phyloP scores from a whole-genome alignment of 257 asterid genomes.

The Primulina tabacum region DNA sequence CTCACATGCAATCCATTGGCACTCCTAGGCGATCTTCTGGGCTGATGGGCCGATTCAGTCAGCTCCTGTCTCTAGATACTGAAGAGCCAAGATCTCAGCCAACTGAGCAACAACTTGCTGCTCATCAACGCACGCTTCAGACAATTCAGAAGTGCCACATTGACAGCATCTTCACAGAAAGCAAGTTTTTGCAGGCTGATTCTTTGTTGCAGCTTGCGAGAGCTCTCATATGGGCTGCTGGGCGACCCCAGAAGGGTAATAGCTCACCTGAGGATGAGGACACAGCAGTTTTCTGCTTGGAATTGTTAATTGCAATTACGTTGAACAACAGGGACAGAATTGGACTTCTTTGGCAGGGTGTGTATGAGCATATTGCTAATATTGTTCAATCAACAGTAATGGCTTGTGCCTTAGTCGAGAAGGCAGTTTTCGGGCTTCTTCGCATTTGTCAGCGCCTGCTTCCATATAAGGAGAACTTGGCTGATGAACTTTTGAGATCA shows the following conservation, averaged over 20 bases:
- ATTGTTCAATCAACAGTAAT: slow-evolving; percentile 90
- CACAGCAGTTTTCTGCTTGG: slow-evolving; percentile 95
- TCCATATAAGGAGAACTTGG: slow-evolving; percentile 86
- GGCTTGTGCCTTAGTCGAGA: slow-evolving; percentile 91
- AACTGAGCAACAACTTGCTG: slow-evolving; percentile 91
- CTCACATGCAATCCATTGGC: slow-evolving; percentile 72
- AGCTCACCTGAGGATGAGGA: slow-evolving; percentile 91
- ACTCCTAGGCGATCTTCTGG: slow-evolving; percentile 97
- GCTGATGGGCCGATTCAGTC: slow-evolving; percentile 95
- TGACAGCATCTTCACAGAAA: slow-evolving; percentile 88
- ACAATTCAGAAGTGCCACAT: slow-evolving; percentile 93
- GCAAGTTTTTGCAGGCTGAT: slow-evolving; percentile 84
- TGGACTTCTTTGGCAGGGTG: slow-evolving; percentile 88
- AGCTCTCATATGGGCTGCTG: slow-evolving; percentile 95
- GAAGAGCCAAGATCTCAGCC: slow-evolving; percentile 97
- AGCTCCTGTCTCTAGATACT: slow-evolving; percentile 82
- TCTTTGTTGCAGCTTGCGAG: slow-evolving; percentile 88
- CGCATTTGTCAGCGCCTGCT: slow-evolving; percentile 88
- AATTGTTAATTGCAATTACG: slow-evolving; percentile 84
- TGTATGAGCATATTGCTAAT: slow-evolving; percentile 83
- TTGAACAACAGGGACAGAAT: slow-evolving; percentile 86
- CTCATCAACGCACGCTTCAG: slow-evolving; percentile 94
- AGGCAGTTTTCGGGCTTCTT: slow-evolving; percentile 91
- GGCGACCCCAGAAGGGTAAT: slow-evolving; percentile 84
- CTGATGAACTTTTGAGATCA: slow-evolving; percentile 79